Base-by-base conservation (phyloP, 78 protist species). In the slime mould (Dictyostelium discoideum) region DNA sequence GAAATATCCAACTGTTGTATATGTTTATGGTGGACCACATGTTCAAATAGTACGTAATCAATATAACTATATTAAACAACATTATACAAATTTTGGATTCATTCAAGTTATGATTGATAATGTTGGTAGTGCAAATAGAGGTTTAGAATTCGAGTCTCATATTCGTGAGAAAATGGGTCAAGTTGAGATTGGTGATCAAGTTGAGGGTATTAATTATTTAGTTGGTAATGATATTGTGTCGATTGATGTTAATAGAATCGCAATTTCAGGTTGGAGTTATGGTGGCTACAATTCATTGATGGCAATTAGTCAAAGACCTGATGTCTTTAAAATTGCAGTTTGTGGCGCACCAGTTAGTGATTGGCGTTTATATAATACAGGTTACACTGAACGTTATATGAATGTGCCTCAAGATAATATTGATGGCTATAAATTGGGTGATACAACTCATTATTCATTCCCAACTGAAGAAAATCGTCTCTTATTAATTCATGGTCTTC, bases 301-400 rank as follows among this genome's bases (percentile, higher is more conserved):
- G 98, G 96, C 87, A 42, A 79, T 98, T 40, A 79, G 92, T 1
- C 97, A 93, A 74, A 73, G 87, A 39, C 98, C 98, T 16, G 98
- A 97, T 48, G 4, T 97, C 37, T 98, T 98, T 97, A 93, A 95
- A 84, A 85, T 96, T 40, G 85, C 89, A 14, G 88, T 97, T n/a
- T 77, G 98, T 9, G 99, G 99, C 40, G 99, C 99, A 29, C 99
- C 99, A 0, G 99, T 98, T 3, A 96, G 98, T 20, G 16, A 54
- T 42, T 99, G 99, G 99, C 96, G 92, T n/a, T 29, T 85, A 22
- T 99, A 99, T 82, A 98, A 99, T 85, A 94, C 99, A 1, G 99
- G 92, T 20, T 98, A 97, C 86, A 98, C 99, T 1, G 99, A 98
- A 63, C 72, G 99, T 29, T 98, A 98, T 77, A 97, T 98, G 97